These are phyloP conservation scores for Globisporangium paroecandrum DNA, from an alignment of 352 stramenopile species.

Conservation along the genomic window DNA sequence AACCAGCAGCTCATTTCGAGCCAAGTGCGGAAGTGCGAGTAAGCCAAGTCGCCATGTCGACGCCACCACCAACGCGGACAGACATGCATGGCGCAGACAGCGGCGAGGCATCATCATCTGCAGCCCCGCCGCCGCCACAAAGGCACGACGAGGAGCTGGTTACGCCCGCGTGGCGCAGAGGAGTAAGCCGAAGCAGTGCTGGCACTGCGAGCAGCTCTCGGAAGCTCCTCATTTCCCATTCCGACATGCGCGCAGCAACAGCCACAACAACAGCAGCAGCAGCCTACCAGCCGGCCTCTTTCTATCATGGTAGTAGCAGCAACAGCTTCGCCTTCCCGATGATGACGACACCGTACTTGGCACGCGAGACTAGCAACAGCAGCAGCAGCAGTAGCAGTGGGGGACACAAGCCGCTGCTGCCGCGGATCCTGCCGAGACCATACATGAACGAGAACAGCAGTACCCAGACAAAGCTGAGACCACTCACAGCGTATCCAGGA, in stretches of 20 bases:
- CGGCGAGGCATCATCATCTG: neutral
- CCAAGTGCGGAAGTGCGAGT: neutral
- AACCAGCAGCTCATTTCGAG: neutral
- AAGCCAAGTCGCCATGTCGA: neutral
- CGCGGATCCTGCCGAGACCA: conserved; percentile 15
- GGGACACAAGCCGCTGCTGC: neutral
- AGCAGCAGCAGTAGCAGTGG: neutral
- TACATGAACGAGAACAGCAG: neutral
- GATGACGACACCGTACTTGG: neutral
- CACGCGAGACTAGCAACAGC: neutral
- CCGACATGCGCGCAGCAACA: conserved; percentile 4
- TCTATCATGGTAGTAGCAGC: neutral
- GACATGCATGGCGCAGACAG: neutral
- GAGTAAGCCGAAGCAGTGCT: too few species aligned
- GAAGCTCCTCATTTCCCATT: neutral
- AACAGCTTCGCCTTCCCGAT: neutral
- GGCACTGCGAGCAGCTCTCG: neutral
- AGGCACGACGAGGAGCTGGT: neutral
- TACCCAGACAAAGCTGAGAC: neutral
- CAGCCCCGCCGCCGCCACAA: neutral
- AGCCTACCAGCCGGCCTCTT: neutral
- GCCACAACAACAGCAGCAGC: conserved; percentile 2
- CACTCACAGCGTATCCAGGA: neutral
- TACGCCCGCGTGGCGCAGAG: neutral
- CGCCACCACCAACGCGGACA: neutral